Base-by-base conservation (phyloP, 2,329 filamentous ascomycete genomes). In the Pestalotiopsis sp. region DNA sequence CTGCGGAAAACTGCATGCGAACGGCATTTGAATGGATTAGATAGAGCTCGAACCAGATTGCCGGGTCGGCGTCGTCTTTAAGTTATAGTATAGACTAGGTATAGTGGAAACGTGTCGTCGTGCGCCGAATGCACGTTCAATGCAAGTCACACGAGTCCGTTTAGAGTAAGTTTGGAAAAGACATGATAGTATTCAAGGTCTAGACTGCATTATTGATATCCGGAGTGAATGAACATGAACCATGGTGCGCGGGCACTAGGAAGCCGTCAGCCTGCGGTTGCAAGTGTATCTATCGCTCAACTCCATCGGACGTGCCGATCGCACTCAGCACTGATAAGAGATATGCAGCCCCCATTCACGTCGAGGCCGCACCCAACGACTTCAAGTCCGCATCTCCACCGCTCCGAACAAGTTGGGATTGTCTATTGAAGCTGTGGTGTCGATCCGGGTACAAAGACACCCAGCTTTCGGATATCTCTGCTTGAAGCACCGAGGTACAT, bases 261-360 rank as follows among this genome's bases (percentile, higher is more conserved):
- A 52, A 52, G 20, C 20, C n/a, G 45, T 52, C 45, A 52, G 45
- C 45, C 45, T 52, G 45, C 45, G 23, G 45, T n/a, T 17, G 17
- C 17, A 20, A 52, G 17, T n/a, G 17, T n/a, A 20, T 52, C 17
- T n/a, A n/a, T n/a, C 17, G 17, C n/a, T 62, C 59, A 14, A 40
- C n/a, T 62, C 57, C 31, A 40, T 62, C 59, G 59, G 59, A 62
- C 59, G 13, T 62, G 59, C 59, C 59, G 59, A 62, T 62, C 59
- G n/a, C 59, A 38, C 27, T 20, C 59, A 36, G 59, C 59, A 20
- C 59, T 62, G 59, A 62, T 62, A 62, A 62, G 59, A 36, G 31
- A 62, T 62, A 20, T 20, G 57, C 57, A 27, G 13, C 36, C 59
- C 31, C 59, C 45, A 23, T 52, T 52, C 45, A 52, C 7, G 45